phyloP scores from a whole-genome alignment of 225 moss, liverwort and hornwort species.

The Thuidium tamariscinum region DNA sequence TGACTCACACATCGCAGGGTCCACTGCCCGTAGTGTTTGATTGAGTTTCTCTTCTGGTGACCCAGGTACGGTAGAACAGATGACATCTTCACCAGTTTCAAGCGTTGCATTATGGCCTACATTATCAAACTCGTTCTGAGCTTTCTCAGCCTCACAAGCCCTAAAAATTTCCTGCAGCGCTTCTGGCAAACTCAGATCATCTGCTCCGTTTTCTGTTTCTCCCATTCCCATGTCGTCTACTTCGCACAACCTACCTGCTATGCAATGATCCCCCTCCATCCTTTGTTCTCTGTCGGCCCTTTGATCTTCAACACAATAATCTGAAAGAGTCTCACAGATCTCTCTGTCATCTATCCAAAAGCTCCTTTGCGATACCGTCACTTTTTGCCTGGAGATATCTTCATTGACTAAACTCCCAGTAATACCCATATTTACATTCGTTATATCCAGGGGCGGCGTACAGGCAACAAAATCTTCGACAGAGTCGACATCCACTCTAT shows the following conservation, averaged over 20 bases:
- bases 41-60: conserved; percentile 15
- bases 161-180: conserved; percentile 11
- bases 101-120: background rate
- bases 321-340: conserved; percentile 10
- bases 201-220: conserved; percentile 7
- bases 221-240: background rate
- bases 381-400: background rate
- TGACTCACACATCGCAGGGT: background rate
- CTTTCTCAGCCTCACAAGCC: conserved; percentile 16
- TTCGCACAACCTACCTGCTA: background rate
- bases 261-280: conserved; percentile 1
- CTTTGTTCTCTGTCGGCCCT: background rate
- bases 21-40: background rate
- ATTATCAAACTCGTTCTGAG: background rate
- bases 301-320: conserved; percentile 2
- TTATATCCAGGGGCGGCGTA: conserved; percentile 25
- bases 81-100: background rate
- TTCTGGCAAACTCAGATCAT: conserved; percentile 18
- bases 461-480: conserved; percentile 30
- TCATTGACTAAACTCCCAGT: background rate
- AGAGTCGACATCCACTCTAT: conserved; percentile 8
- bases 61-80: conserved; percentile 9
- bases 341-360: conserved; percentile 33
- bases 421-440: background rate
- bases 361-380: conserved; percentile 21